These are phyloP conservation scores for Filosporella fistucella DNA, from an alignment of 495 filamentous ascomycete species.

Conservation along the genomic window DNA sequence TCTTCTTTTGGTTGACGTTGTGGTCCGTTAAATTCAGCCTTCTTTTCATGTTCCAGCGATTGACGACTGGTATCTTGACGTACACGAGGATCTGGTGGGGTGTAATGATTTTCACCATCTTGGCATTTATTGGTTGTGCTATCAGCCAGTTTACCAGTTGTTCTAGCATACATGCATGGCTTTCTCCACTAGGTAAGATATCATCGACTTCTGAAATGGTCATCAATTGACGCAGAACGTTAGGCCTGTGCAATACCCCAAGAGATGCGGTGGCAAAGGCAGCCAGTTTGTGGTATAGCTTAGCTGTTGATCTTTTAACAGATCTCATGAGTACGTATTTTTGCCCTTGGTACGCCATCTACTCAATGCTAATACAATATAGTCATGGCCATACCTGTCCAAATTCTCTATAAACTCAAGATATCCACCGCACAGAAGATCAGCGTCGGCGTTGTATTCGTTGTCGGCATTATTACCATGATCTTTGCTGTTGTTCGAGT, in stretches of 20 bases:
- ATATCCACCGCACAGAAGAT: constrained; percentile 18
- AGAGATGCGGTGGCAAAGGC: constrained; percentile 31
- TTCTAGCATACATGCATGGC: constrained; percentile 33
- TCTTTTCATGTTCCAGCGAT: constrained; percentile 35
- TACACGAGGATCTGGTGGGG: constrained; percentile 35
- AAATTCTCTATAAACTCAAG: constrained; percentile 16
- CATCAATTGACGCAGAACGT: too few species aligned
- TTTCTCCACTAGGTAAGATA: too few species aligned
- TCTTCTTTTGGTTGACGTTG: constrained; percentile 39
- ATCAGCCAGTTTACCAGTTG: constrained; percentile 35
- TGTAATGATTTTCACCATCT: constrained; percentile 29
- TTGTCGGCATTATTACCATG: constrained; percentile 22
- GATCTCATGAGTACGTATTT: constrained; percentile 35
- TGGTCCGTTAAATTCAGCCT: constrained; percentile 44
- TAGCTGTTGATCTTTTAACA: constrained; percentile 36
- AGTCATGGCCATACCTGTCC: constrained; percentile 25
- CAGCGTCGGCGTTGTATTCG: constrained; percentile 21
- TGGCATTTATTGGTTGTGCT: constrained; percentile 32
- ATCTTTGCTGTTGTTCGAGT: constrained; percentile 21
- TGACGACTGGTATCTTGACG: constrained; percentile 28
- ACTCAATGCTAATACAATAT: background rate
- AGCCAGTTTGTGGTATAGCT: constrained; percentile 37
- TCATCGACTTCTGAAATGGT: too few species aligned
- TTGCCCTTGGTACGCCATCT: background rate
- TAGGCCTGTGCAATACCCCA: constrained; percentile 27